Base-by-base conservation (phyloP, 2,329 filamentous ascomycete species). In the Ascochyta clinopodiicola region DNA sequence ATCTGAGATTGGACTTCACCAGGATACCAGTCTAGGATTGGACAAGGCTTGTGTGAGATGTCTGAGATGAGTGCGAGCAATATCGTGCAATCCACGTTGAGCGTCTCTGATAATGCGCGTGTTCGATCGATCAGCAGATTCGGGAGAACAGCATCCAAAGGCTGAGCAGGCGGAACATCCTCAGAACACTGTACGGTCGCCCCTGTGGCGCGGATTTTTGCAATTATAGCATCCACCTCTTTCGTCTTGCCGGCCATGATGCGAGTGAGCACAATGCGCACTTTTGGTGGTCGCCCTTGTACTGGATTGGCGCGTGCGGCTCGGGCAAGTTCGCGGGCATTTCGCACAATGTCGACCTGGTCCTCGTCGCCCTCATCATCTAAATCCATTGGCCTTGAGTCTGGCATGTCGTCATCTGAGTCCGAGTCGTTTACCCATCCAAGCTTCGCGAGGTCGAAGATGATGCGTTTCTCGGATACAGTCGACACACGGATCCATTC, bases 1-100 rank as follows among this genome's bases (percentile, higher is more conserved):
- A 91, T 84, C 67, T 91, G 88, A 13, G 82, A 80, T 45, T 83
- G 77, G 44, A 91, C 86, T 38, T 86, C 84, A 21, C 75, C 78
- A 61, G 88, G 86, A 63, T 83, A 70, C 71, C 77, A 80, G n/a
- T 81, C 79, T 31, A 81, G 77, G 40, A 81, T 77, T 2, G 74
- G 65, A 25, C 78, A 77, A 34, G 75, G 68, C 31, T 76, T 75
- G 68, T 92, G 88, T 2, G 87, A 89, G 24, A 92, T 85, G 64
- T 93, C 90, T 0, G 89, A 91, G 1, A 88, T 84, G 2, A 92
- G 78, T 4, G 88, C 89, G 5, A 93, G 82, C 6, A 93, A 80
- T 42, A 91, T 84, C 1, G 89, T 91, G 49, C 85, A 87, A 71
- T 88, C 86, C 51, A 88, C 81, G 65, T 88, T 87, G 25, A 88